Base-by-base conservation (phyloP, 805 yeast species). In the Limtongia smithiae region DNA sequence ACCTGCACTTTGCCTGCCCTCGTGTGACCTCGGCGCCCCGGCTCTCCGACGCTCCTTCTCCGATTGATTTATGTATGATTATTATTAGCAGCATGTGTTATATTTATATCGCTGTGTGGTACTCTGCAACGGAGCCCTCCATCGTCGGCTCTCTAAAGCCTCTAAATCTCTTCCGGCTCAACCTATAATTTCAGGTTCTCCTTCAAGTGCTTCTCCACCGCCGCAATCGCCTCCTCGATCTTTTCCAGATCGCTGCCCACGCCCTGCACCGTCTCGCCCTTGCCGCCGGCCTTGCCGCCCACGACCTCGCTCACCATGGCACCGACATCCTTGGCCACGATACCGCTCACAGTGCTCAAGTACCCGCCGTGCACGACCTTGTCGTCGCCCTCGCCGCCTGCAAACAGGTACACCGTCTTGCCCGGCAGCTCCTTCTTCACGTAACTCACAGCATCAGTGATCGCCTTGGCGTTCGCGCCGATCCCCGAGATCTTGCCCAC, bases 281-380 rank as follows among this genome's bases (percentile, higher is more conserved):
- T 93, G 69, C 99, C 99, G 72, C 99, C 99, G 50, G 96, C 94
- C 69, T 85, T 88, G 69, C 99, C 99, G 58, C 98, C 99, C 60
- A 93, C 80, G 61, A 75, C 73, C 32, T 73, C 70, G 38, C 90
- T 73, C 37, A 85, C 97, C 48, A 77, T 71, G 45, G 75, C 69
- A 28, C 94, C 94, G 59, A 89, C 76, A 25, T 79, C 89, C 42
- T 64, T 50, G 50, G 82, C 76, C 45, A 94, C 90, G 57, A 83
- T 77, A 18, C 88, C 74, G 59, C 89, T 89, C 65, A 81, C 77
- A 39, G 73, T 74, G 1, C 91, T 79, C 43, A 93, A 75, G 71
- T 82, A 93, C 66, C 95, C 89, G 58, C 97, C 98, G 65, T 93
- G 98, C 12, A 97, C 97, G 63, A 91, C 86, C 71, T 83, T 89